Conservation (phyloP, 2,329 filamentous ascomycete genomes). For the Penicillium sclerotiorum region DNA sequence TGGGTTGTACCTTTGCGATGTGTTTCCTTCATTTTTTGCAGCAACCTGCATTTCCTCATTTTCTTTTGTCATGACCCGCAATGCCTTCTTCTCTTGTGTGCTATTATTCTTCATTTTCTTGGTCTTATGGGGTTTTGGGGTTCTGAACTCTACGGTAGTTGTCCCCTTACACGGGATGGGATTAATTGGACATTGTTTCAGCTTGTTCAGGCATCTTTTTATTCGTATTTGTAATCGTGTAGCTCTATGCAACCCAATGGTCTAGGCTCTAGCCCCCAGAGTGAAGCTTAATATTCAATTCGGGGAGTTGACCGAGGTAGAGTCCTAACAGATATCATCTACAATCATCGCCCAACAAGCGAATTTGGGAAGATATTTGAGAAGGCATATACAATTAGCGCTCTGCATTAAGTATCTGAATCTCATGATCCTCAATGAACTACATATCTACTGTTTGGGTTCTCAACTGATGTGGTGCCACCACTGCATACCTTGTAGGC, state of each 20-base stretch:
- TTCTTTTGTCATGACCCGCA: constrained; percentile 28
- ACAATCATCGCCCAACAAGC: too few relatives aligned
- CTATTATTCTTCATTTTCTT: constrained; percentile 12
- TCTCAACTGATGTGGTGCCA: too few relatives aligned
- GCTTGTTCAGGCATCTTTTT: background rate
- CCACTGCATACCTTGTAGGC: background rate
- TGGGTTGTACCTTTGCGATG: constrained; percentile 1
- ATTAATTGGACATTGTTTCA: constrained; percentile 8
- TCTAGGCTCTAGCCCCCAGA: background rate
- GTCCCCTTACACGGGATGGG: constrained; percentile 5
- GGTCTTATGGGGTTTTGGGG: constrained; percentile 18
- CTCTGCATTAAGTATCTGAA: background rate
- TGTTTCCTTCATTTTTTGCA: constrained; percentile 8
- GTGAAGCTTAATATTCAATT: background rate
- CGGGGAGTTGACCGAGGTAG: background rate
- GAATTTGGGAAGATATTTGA: too few relatives aligned
- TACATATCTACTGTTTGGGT: too few relatives aligned
- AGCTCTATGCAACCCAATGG: too few relatives aligned
- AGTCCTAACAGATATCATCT: too few relatives aligned
- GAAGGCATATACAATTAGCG: too few relatives aligned
- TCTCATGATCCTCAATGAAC: background rate
- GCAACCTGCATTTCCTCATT: background rate
- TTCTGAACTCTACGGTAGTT: constrained; percentile 16
- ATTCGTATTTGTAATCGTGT: too few relatives aligned
- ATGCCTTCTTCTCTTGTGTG: constrained; percentile 22